These are phyloP conservation scores for Dryadomyces quercus-mongolicae DNA, from an alignment of 2,329 filamentous ascomycete species.

Conservation along the genomic window DNA sequence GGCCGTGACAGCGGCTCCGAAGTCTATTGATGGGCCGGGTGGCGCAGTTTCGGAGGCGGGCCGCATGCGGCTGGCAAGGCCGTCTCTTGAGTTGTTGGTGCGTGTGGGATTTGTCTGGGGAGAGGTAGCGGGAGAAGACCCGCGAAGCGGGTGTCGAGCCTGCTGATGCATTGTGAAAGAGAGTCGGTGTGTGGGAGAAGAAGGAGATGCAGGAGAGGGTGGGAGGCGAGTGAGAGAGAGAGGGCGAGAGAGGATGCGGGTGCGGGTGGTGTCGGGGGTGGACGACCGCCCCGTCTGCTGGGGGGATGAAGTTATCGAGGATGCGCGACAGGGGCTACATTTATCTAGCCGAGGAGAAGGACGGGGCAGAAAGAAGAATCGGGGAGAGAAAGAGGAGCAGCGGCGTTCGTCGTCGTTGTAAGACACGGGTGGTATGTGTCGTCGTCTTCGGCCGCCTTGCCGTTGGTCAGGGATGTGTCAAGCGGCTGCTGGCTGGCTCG, in stretches of 20 bases:
- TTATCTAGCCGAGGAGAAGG: conserved; percentile 2
- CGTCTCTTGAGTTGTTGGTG: conserved; percentile 65
- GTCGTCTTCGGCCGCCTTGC: not conserved
- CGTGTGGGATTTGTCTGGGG: conserved; percentile 60
- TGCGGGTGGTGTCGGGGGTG: conserved; percentile 2
- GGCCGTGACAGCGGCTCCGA: conserved; percentile 26
- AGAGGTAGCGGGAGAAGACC: conserved; percentile 60
- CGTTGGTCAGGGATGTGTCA: not conserved
- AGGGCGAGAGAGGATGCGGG: not conserved
- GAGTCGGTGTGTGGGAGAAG: not conserved
- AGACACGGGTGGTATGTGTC: no score
- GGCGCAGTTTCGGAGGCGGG: conserved; percentile 30
- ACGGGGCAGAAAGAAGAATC: not conserved
- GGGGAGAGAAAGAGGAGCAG: not conserved
- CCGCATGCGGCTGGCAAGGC: conserved; percentile 23
- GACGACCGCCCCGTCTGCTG: conserved; percentile 6
- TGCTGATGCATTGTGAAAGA: conserved; percentile 74
- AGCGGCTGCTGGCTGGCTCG: not conserved
- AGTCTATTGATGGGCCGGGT: conserved; percentile 13
- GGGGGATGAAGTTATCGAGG: conserved; percentile 1
- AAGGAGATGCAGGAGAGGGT: not conserved
- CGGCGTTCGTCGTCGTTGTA: not conserved
- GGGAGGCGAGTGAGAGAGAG: not conserved
- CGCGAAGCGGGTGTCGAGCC: conserved; percentile 60
- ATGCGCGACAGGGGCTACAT: conserved; percentile 7